These are phyloP conservation scores for Apiosordaria backusii DNA, from an alignment of 495 filamentous ascomycete species.

Conservation along the genomic window DNA sequence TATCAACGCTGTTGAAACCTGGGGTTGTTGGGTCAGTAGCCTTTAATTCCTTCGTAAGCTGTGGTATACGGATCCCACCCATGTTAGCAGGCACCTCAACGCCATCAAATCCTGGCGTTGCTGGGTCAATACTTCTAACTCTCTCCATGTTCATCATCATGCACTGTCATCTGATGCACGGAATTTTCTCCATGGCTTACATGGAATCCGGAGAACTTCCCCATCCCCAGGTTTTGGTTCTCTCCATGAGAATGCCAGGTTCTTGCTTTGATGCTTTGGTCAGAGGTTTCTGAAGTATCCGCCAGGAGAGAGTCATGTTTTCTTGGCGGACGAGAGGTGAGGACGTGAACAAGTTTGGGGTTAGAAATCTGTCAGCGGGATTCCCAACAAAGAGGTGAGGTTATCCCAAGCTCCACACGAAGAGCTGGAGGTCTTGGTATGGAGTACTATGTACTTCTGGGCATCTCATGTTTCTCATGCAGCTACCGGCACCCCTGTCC, in stretches of 20 bases:
- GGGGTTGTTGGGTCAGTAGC: neutral
- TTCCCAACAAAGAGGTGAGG: neutral
- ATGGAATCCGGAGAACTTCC: neutral
- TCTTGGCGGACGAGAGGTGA: neutral
- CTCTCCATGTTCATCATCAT: too few species aligned
- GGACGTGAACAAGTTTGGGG: too few species aligned
- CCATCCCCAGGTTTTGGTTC: neutral
- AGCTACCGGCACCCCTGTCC: neutral
- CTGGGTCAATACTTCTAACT: too few species aligned
- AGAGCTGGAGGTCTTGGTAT: neutral
- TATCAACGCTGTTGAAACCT: neutral
- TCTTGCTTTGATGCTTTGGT: neutral
- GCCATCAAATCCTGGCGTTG: too few species aligned
- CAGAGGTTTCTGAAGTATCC: neutral
- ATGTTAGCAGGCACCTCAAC: too few species aligned
- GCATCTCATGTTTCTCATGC: neutral
- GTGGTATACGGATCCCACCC: too few species aligned
- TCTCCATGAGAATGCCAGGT: neutral
- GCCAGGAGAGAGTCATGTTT: neutral
- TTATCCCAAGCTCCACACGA: neutral
- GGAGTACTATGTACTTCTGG: neutral
- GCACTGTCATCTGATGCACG: too few species aligned
- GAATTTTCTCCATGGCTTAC: neutral
- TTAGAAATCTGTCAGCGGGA: neutral
- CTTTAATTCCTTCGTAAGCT: too few species aligned